Base-by-base conservation (phyloP, 306 rosid genomes). In the Cucumis melo region DNA sequence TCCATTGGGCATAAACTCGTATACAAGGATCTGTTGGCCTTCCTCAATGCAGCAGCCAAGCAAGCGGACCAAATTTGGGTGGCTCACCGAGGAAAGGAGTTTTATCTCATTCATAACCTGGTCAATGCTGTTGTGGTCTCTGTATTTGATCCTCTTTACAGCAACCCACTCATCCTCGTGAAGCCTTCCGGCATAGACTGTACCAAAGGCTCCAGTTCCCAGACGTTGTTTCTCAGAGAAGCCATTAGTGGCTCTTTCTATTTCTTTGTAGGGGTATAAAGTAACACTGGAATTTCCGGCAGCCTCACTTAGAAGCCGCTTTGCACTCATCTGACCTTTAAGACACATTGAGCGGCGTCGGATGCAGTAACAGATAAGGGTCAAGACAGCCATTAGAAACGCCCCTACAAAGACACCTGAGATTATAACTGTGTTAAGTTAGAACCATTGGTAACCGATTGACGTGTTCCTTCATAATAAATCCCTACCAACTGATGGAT, bases 21-120 rank as follows among this genome's bases (percentile, higher is more conserved):
- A 94, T 19, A 94, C 91, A 80, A 91, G 92, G 61, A 94, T 94
- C 82, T 94, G 99, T 75, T 92, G 93, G 17, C 95, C 99, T 71
- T 87, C 87, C 78, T 95, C 98, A 9, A 95, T 88, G 88, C 97
- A 92, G 84, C 97, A 95, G 68, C 98, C 99, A 39, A 95, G 78
- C 80, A 95, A 96, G 41, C 97, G 96, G 78, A 95, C 99, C 46
- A 95, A 81, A 81, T 95, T 95, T 0, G 84, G 92, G 83, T 95
- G 99, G 87, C 99, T 95, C 78, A 95, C 99, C 5, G 88, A 94
- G 50, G 99, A 90, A 50, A 95, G 96, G 41, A 95, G 96, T 78
- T 85, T 92, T 86, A 95, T 92, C 88, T 95, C 99, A 81, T 95
- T 95, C 95, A 95, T 87, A 77, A 92, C 96, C 84, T 92, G 96